Base-by-base conservation (phyloP, 1,284 basidiomycete species). In the Apiotrichum mycotoxinovorans region DNA sequence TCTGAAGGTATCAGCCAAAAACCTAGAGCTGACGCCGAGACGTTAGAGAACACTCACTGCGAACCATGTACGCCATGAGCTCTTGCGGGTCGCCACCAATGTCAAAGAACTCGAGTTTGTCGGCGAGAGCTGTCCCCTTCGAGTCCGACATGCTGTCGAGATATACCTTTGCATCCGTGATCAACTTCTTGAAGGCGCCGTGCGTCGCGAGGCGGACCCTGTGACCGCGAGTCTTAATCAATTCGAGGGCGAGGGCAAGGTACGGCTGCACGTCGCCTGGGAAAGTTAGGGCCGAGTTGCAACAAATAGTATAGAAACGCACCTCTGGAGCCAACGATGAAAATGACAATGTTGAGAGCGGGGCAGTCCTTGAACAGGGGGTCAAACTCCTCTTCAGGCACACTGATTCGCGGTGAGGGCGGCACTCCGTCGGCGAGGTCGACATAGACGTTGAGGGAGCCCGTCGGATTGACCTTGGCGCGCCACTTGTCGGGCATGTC, bases 241-340 rank as follows among this genome's bases (percentile, higher is more conserved):
- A 75, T 17, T 77, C 73, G 56, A 83, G 78, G 8, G 83, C 85
- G 0, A 88, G 76, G 1, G 85, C 85, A 20, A 87, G 74, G 66
- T 84, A 87, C 0, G 85, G 86, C 68, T 87, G 86, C 0, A 88
- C 85, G 64, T 87, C 85, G 40, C 85, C 85, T 83, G 67, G 1
- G 17, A 33, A 17, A 61, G 54, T 33, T 17, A 37, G 25, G 27
- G n/a, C n/a, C n/a, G n/a, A n/a, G n/a, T n/a, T n/a, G n/a, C n/a
- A n/a, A n/a, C n/a, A n/a, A n/a, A n/a, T n/a, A 18, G 15, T 4
- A 10, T 2, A 3, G 18, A 40, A 34, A 62, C 79, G 46, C 61
- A 82, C 84, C 84, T 67, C 84, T 74, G 61, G 83, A 83, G 2
- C 85, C 84, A 14, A 85, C 83, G 53, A 85, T 82, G 81, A 85